A percentile compares a stretch with the other conserved stretches of the same genome.
Evolutionary conservation across 805 yeast species (phyloP).

Genomic region (Kodamaea kaohsiungensis): DNA sequence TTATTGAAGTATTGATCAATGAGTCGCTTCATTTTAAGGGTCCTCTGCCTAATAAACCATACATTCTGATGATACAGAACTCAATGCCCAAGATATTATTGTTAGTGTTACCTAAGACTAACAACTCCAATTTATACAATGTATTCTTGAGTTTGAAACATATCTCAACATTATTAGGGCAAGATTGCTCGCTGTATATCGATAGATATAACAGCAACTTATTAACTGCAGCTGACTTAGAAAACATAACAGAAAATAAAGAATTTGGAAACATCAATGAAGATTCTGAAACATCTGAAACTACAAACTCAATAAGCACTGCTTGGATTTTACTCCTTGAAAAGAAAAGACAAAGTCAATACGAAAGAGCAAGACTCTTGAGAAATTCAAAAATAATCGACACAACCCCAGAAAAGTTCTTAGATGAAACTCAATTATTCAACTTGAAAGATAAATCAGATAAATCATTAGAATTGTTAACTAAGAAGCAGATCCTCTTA

Average conservation of each 20-base stretch:
- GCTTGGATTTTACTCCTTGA: constrained; percentile 51
- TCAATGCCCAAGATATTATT: constrained; percentile 36
- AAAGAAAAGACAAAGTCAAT: constrained; percentile 52
- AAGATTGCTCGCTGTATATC: constrained; percentile 28
- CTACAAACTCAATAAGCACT: constrained; percentile 29
- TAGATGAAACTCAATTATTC: constrained; percentile 30
- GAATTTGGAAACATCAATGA: constrained; percentile 23
- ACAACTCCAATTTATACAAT: constrained; percentile 37
- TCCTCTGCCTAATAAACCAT: constrained; percentile 41
- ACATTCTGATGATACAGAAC: constrained; percentile 33
- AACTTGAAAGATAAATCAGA: constrained; percentile 23
- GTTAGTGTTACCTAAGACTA: constrained; percentile 36
- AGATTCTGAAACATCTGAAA: not conserved
- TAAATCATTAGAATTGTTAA: constrained; percentile 20
- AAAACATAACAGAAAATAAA: constrained; percentile 28
- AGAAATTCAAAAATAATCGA: constrained; percentile 27
- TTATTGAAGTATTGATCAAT: constrained; percentile 60
- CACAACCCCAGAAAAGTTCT: constrained; percentile 13
- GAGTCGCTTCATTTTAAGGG: constrained; percentile 36
- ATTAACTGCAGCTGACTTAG: constrained; percentile 38
- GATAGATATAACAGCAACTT: constrained; percentile 30
- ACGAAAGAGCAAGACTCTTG: constrained; percentile 46
- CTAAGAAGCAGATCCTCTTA: constrained; percentile 58
- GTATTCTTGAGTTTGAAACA: constrained; percentile 37
- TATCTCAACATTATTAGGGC: constrained; percentile 37